These are phyloP conservation scores for Pleodorina starrii DNA, from an alignment of 139 green algal species.

Conservation along the genomic window DNA sequence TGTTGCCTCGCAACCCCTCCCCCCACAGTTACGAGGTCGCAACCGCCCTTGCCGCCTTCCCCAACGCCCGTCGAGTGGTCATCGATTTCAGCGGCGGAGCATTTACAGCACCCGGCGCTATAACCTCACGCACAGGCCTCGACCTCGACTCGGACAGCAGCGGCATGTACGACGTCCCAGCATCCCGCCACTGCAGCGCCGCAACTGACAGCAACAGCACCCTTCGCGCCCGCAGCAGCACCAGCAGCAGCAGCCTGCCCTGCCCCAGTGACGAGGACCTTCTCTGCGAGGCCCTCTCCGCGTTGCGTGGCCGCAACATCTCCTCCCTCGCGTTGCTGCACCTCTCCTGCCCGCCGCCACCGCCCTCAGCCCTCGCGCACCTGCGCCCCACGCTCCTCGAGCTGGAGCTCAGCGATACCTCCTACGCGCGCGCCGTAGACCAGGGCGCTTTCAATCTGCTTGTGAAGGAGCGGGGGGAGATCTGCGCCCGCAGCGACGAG, in stretches of 20 bases:
- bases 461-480: background rate
- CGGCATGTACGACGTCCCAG: no score
- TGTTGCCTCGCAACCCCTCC: no score
- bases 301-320: background rate
- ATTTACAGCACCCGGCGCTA: no score
- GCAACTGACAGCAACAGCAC: no score
- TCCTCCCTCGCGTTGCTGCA: background rate
- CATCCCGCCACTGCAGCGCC: no score
- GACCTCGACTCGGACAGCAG: no score
- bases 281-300: background rate
- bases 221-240: no score
- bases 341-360: background rate
- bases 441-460: conserved; percentile 13
- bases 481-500: background rate
- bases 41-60: background rate
- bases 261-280: conserved; percentile 15
- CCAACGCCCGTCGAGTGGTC: background rate
- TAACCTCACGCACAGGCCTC: no score
- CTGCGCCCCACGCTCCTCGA: background rate
- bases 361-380: background rate
- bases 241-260: no score
- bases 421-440: background rate
- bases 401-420: background rate
- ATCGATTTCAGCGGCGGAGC: no score
- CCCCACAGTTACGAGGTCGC: background rate